Conservation (phyloP, 2,329 filamentous ascomycete species). For the Pseudogymnoascus sp. region DNA sequence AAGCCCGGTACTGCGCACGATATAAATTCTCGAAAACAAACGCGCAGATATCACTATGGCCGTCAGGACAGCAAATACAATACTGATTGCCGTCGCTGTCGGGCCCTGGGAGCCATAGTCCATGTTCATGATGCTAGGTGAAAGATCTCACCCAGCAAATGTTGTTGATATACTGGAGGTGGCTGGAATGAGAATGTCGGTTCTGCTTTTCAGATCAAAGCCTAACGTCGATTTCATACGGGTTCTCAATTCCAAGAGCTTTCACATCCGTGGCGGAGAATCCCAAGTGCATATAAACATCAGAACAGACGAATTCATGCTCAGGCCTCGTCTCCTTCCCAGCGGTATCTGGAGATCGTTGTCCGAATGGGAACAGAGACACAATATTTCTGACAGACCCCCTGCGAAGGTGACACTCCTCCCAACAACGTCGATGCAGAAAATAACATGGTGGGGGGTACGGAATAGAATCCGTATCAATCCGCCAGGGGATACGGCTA, state of each 20-base stretch:
- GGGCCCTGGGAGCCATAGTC: conserved; percentile 5
- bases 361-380: background rate
- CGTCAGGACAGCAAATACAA: conserved; percentile 10
- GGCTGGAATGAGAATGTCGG: background rate
- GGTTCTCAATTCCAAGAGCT: background rate
- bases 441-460: background rate
- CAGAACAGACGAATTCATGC: conserved; percentile 1
- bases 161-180: background rate
- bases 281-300: conserved; percentile 6
- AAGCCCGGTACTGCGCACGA: conserved; percentile 5
- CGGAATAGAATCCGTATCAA: conserved; percentile 4
- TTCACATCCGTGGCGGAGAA: background rate
- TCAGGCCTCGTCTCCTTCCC: background rate
- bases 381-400: conserved; percentile 3
- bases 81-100: background rate
- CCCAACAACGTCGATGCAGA: background rate
- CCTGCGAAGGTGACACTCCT: background rate
- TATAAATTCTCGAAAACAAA: conserved; percentile 9
- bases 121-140: background rate
- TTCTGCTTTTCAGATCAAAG: background rate
- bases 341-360: conserved; percentile 5
- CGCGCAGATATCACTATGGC: conserved; percentile 4
- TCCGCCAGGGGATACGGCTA: background rate
- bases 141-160: background rate
- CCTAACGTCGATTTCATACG: background rate